Percentiles rank a stretch among this genome's conserved stretches.
Conservation (phyloP, 2,329 filamentous ascomycete species). For the Geoglossum cookeanum region DNA sequence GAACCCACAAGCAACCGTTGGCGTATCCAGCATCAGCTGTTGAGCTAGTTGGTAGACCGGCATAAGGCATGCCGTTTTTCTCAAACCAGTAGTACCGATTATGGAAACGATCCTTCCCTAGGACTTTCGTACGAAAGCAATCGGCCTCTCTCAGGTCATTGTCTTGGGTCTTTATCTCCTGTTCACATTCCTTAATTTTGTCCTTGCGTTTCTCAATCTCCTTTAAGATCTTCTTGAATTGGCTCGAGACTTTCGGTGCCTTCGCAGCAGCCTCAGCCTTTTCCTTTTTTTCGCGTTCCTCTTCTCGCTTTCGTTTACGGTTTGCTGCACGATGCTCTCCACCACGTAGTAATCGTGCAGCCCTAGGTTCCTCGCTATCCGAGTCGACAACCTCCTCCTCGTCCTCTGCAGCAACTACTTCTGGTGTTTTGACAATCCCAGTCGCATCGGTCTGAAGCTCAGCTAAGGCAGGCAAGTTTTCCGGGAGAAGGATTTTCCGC, state of each 20-base stretch:
- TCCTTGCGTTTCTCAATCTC: constrained; percentile 80
- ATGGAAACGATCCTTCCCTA: constrained; percentile 93
- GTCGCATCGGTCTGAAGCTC: constrained; percentile 27
- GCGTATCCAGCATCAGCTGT: constrained; percentile 76
- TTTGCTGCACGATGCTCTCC: constrained; percentile 52
- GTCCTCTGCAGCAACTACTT: constrained; percentile 42
- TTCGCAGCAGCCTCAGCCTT: constrained; percentile 45
- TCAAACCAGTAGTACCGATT: constrained; percentile 99
- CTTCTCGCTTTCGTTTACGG: constrained; percentile 56
- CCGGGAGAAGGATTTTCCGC: constrained; percentile 51
- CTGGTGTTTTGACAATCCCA: constrained; percentile 41
- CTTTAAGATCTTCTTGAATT: constrained; percentile 71
- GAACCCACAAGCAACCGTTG: constrained; percentile 90
- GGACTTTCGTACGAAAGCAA: constrained; percentile 70
- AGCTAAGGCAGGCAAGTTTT: constrained; percentile 49
- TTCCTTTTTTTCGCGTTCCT: constrained; percentile 46
- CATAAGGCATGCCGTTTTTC: constrained; percentile 93
- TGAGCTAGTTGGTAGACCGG: constrained; percentile 69
- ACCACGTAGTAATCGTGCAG: constrained; percentile 37
- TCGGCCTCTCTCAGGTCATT: constrained; percentile 88
- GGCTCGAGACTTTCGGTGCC: constrained; percentile 62
- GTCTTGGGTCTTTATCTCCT: constrained; percentile 67
- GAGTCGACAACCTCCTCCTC: constrained; percentile 45
- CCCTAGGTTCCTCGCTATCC: constrained; percentile 46
- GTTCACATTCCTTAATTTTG: constrained; percentile 61